Conservation (phyloP, 1,284 basidiomycete species). For the Trichosporon ovoides region DNA sequence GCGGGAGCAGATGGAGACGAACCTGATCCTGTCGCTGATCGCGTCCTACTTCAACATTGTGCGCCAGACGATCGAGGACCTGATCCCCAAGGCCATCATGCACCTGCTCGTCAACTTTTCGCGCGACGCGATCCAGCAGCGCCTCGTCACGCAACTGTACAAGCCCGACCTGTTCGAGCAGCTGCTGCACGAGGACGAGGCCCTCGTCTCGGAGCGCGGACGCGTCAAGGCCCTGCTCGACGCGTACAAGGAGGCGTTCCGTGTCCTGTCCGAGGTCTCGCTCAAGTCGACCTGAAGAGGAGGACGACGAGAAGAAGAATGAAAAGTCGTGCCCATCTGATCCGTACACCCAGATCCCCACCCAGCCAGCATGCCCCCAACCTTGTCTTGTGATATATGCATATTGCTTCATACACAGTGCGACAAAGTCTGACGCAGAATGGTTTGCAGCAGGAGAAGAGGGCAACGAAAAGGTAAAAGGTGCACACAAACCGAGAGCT, state of each 20-base stretch:
- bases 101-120: conserved; percentile 78
- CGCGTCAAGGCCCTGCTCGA: conserved; percentile 91
- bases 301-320: too few relatives aligned
- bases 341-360: background rate
- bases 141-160: conserved; percentile 86
- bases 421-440: too few relatives aligned
- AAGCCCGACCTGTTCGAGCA: conserved; percentile 89
- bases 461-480: too few relatives aligned
- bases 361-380: background rate
- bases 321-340: background rate
- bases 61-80: conserved; percentile 91
- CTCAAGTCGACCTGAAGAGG: conserved; percentile 45
- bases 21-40: conserved; percentile 88
- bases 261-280: conserved; percentile 50
- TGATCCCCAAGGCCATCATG: conserved; percentile 96
- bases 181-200: conserved; percentile 92
- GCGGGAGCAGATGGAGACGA: conserved; percentile 94
- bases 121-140: conserved; percentile 92
- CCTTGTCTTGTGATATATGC: conserved; percentile 6
- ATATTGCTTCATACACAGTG: conserved; percentile 1
- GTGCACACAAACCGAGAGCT: too few relatives aligned
- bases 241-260: conserved; percentile 96
- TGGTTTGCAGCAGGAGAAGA: too few relatives aligned
- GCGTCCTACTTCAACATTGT: conserved; percentile 94
- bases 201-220: conserved; percentile 83